phyloP scores from a whole-genome alignment of 2,329 filamentous ascomycete species.

The Aureobasidium namibiae region DNA sequence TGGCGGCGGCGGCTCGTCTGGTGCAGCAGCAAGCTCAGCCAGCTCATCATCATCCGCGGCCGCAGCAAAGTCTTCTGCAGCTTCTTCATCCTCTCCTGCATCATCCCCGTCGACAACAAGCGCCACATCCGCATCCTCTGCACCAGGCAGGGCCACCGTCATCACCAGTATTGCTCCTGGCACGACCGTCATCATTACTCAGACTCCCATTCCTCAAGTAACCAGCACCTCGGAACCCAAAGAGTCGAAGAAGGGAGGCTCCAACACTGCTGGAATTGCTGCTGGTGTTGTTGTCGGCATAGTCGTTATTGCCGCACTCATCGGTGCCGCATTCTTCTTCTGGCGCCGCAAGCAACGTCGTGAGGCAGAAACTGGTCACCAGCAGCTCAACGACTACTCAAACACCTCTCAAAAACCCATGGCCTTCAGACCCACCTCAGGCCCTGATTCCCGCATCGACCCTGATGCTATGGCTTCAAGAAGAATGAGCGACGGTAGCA shows the following conservation, averaged over 20 bases:
- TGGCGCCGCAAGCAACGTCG: constrained; percentile 62
- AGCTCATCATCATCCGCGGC: constrained; percentile 14
- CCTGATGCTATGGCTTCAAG: constrained; percentile 72
- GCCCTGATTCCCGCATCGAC: constrained; percentile 74
- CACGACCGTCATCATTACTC: constrained; percentile 28
- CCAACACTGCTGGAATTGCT: constrained; percentile 68
- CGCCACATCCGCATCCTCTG: not conserved
- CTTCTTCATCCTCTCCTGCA: constrained; percentile 16
- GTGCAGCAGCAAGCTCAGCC: constrained; percentile 2
- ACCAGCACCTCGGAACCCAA: constrained; percentile 46
- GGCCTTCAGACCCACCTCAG: constrained; percentile 40
- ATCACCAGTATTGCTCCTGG: constrained; percentile 25
- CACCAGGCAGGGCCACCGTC: constrained; percentile 20
- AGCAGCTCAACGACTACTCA: constrained; percentile 69
- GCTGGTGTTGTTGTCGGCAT: constrained; percentile 83
- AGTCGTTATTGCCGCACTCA: constrained; percentile 56
- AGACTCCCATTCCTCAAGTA: constrained; percentile 25
- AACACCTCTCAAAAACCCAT: constrained; percentile 55
- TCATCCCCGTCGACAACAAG: constrained; percentile 4
- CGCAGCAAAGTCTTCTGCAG: constrained; percentile 17
- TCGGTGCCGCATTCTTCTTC: constrained; percentile 64
- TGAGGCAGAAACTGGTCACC: constrained; percentile 76
- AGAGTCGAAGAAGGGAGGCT: constrained; percentile 29
- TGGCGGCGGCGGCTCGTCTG: constrained; percentile 17
- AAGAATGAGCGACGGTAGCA: constrained; percentile 87